These are phyloP conservation scores for Neoascochyta sp. DNA, from an alignment of 2,329 filamentous ascomycete species.

Conservation along the genomic window DNA sequence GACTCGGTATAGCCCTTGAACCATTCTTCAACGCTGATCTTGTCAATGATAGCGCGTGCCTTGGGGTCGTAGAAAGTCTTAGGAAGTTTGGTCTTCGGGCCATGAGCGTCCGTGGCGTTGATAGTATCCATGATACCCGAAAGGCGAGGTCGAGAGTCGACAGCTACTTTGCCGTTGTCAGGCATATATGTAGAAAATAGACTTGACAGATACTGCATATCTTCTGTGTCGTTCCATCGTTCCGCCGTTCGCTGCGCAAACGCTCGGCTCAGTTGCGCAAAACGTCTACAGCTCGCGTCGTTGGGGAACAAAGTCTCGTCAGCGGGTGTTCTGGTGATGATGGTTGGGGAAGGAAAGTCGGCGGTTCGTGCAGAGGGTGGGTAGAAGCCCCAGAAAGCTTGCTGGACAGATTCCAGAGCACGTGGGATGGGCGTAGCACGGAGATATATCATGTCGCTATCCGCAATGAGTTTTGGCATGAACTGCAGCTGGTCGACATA, in stretches of 20 bases:
- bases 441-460: constrained; percentile 45
- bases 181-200: constrained; percentile 85
- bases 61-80: constrained; percentile 81
- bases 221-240: constrained; percentile 57
- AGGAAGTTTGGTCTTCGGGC: constrained; percentile 72
- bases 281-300: constrained; percentile 48
- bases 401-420: constrained; percentile 50
- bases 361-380: constrained; percentile 42
- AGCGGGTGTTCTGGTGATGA: constrained; percentile 43
- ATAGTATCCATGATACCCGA: constrained; percentile 93
- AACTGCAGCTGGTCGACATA: constrained; percentile 51
- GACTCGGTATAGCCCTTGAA: constrained; percentile 82
- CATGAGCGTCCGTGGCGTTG: constrained; percentile 84
- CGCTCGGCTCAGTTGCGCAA: constrained; percentile 46
- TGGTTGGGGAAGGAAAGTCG: constrained; percentile 43
- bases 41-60: constrained; percentile 64
- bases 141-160: constrained; percentile 78
- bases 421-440: constrained; percentile 49
- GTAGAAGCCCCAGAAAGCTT: constrained; percentile 50
- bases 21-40: constrained; percentile 86
- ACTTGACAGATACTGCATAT: constrained; percentile 80
- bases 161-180: constrained; percentile 62
- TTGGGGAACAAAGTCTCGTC: constrained; percentile 53
- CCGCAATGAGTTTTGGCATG: constrained; percentile 45
- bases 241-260: constrained; percentile 49